Percentiles rank a stretch among this genome's conserved stretches.
Conservation (phyloP, 2,329 filamentous ascomycete genomes). For the Aureobasidium zeae region DNA sequence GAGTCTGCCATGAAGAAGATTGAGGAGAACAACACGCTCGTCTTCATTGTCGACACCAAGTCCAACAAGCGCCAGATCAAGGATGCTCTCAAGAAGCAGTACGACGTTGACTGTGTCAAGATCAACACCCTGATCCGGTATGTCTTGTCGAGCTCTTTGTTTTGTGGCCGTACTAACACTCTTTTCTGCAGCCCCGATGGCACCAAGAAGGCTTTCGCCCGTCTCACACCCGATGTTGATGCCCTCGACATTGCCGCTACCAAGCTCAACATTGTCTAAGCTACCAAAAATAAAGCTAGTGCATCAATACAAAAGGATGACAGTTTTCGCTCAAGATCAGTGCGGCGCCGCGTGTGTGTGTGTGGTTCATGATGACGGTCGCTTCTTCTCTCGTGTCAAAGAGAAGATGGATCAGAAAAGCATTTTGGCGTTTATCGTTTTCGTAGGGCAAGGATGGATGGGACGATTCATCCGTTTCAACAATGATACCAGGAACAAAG, state of each 20-base stretch:
- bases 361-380: too few relatives aligned
- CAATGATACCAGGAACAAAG: too few relatives aligned
- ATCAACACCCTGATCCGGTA: conserved; percentile 99
- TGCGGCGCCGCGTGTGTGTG: too few relatives aligned
- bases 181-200: conserved; percentile 65
- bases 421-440: too few relatives aligned
- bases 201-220: conserved; percentile 96
- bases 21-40: conserved; percentile 98
- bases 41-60: conserved; percentile 48
- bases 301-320: too few relatives aligned
- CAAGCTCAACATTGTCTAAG: conserved; percentile 95
- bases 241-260: conserved; percentile 98
- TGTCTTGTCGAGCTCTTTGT: too few relatives aligned
- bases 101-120: conserved; percentile 96
- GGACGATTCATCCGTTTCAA: too few relatives aligned
- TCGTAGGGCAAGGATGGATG: too few relatives aligned
- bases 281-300: neutral
- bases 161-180: conserved; percentile 17
- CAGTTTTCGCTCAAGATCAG: too few relatives aligned
- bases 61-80: conserved; percentile 99
- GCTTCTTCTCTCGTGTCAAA: too few relatives aligned
- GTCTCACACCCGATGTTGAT: conserved; percentile 92
- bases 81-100: conserved; percentile 95
- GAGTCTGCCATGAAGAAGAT: conserved; percentile 99
- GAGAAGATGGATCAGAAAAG: too few relatives aligned